Conservation (phyloP, 2,329 filamentous ascomycete genomes). For the Teratosphaeria nubilosa region DNA sequence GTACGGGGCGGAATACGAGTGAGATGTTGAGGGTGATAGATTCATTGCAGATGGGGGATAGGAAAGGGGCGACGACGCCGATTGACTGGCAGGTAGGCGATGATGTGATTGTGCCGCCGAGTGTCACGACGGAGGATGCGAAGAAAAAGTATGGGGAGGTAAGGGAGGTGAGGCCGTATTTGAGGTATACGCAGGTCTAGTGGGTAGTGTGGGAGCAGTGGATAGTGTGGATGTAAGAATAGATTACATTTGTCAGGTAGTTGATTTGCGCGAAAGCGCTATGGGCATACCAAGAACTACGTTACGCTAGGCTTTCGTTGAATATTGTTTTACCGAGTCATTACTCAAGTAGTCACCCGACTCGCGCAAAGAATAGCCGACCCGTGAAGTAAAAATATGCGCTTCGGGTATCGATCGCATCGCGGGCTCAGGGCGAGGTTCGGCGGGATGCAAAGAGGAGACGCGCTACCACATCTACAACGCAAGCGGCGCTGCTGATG, state of each 20-base stretch:
- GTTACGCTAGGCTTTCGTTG: not conserved
- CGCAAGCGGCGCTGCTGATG: slow-evolving; percentile 22
- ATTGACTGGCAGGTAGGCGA: slow-evolving; percentile 86
- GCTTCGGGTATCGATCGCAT: not conserved
- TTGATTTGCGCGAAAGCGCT: not conserved
- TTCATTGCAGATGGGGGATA: slow-evolving; percentile 59
- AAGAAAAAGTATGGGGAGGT: slow-evolving; percentile 76
- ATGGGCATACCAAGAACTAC: not conserved
- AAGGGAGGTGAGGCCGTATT: slow-evolving; percentile 54
- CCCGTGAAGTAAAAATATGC: not conserved
- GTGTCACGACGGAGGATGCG: slow-evolving; percentile 73
- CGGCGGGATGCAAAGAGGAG: not conserved
- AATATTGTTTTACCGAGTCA: not conserved
- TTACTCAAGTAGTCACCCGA: not conserved
- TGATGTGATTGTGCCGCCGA: slow-evolving; percentile 84
- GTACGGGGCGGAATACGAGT: slow-evolving; percentile 57
- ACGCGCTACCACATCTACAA: slow-evolving; percentile 9
- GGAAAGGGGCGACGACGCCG: slow-evolving; percentile 58
- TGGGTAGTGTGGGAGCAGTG: too few species aligned
- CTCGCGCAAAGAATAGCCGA: not conserved
- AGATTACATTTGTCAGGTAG: not conserved
- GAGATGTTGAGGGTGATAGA: slow-evolving; percentile 51
- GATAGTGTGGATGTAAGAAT: not conserved
- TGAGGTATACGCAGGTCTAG: slow-evolving; percentile 54
- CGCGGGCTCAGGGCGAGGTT: not conserved